Percentiles rank a stretch among this genome's conserved stretches.
These are phyloP conservation scores for Lophiotrema nucula DNA, from an alignment of 495 filamentous ascomycete genomes.

Conservation along the genomic window DNA sequence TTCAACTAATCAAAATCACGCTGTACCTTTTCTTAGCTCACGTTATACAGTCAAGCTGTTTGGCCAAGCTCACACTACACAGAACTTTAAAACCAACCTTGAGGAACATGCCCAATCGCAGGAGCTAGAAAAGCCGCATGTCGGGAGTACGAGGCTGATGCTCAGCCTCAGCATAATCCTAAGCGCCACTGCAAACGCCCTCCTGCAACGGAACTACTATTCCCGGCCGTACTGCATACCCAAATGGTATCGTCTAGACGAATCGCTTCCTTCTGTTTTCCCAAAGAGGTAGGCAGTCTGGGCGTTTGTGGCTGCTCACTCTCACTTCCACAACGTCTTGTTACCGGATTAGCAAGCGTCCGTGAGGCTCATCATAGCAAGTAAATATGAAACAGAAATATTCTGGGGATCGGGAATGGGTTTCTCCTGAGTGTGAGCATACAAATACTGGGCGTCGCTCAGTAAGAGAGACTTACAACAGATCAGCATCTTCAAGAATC, in stretches of 20 bases:
- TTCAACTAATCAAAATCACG: neutral
- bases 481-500: too few species aligned
- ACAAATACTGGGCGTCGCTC: constrained; percentile 10
- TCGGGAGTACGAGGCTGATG: too few species aligned
- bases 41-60: neutral
- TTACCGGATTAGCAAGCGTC: constrained; percentile 15
- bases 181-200: too few species aligned
- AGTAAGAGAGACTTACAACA: neutral
- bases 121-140: too few species aligned
- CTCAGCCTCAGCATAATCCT: too few species aligned
- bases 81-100: neutral
- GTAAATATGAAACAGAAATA: neutral
- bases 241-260: too few species aligned
- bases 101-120: too few species aligned
- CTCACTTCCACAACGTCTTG: too few species aligned
- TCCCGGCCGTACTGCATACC: too few species aligned
- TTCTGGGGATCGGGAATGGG: neutral
- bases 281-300: neutral
- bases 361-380: constrained; percentile 13
- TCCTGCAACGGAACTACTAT: too few species aligned
- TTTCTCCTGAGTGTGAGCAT: neutral
- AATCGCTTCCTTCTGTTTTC: too few species aligned
- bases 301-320: neutral
- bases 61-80: neutral
- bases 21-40: constrained; percentile 13